phyloP scores from a whole-genome alignment of 345 rosid species.

The Psidium guajava region DNA sequence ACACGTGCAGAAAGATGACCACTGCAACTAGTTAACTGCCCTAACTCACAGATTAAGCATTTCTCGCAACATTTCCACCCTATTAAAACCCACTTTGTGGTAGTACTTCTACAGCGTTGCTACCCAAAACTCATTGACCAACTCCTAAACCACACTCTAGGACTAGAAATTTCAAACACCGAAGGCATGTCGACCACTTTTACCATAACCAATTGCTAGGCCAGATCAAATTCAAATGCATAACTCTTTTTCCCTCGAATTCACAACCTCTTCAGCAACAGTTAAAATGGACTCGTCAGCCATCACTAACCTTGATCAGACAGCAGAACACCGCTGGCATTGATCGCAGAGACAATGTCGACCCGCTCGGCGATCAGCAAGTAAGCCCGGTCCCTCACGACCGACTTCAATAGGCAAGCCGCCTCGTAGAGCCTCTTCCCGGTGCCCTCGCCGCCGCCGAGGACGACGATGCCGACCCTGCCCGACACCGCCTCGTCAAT shows the following conservation, averaged over 20 bases:
- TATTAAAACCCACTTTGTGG: background rate
- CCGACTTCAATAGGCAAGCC: slow-evolving; percentile 71
- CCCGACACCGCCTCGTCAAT: slow-evolving; percentile 61
- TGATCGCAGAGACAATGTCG: slow-evolving; percentile 76
- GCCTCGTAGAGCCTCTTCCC: slow-evolving; percentile 57
- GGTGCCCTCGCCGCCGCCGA: slow-evolving; percentile 52
- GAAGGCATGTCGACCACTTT: background rate
- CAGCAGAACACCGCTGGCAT: slow-evolving; percentile 85
- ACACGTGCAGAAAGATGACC: background rate
- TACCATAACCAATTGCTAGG: background rate
- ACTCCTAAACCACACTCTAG: background rate
- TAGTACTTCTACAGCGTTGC: background rate
- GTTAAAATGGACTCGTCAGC: background rate
- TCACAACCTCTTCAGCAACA: background rate
- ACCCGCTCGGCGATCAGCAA: slow-evolving; percentile 76
- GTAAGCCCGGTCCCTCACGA: slow-evolving; percentile 72
- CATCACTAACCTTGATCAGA: slow-evolving; percentile 64
- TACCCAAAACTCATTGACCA: background rate
- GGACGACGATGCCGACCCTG: slow-evolving; percentile 67
- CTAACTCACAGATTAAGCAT: background rate
- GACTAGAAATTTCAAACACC: background rate
- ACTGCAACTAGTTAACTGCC: background rate
- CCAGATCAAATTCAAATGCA: background rate
- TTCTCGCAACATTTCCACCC: background rate
- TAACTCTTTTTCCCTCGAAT: background rate